Conservation (phyloP, 1,139 yeast species). For the Geotrichum candidum region DNA sequence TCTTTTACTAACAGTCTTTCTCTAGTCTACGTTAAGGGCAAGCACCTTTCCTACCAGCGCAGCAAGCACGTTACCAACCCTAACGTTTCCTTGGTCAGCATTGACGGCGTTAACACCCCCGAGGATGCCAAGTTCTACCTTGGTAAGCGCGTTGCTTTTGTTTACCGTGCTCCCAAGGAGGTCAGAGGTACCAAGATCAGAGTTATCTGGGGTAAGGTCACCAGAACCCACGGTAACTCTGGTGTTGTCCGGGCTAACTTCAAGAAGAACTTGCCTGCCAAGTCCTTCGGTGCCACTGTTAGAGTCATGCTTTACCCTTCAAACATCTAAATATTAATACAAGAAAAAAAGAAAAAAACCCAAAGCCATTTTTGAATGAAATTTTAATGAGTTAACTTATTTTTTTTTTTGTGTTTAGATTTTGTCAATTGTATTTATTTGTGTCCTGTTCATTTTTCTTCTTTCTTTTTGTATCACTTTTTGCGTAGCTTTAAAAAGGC, state of each 20-base stretch:
- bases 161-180: constrained; percentile 98
- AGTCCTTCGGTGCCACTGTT: constrained; percentile 99
- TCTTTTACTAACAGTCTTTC: neutral
- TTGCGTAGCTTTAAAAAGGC: neutral
- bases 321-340: constrained; percentile 65
- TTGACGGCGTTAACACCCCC: constrained; percentile 88
- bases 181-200: constrained; percentile 98
- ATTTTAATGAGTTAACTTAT: neutral
- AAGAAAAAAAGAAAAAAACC: neutral
- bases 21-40: constrained; percentile 98
- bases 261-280: constrained; percentile 98
- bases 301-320: constrained; percentile 99
- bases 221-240: constrained; percentile 98
- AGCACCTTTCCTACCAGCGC: constrained; percentile 99
- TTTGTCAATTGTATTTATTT: neutral
- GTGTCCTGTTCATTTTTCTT: neutral
- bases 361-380: neutral
- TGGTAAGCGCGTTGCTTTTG: constrained; percentile 99
- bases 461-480: neutral
- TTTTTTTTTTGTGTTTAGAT: neutral
- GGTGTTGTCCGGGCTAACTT: constrained; percentile 98
- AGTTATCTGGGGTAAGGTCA: constrained; percentile 93
- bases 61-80: constrained; percentile 98
- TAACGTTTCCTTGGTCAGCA: constrained; percentile 91
- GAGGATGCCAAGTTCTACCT: constrained; percentile 98